phyloP scores from a whole-genome alignment of 2,329 filamentous ascomycete genomes.

The Sporothrix schenckii region DNA sequence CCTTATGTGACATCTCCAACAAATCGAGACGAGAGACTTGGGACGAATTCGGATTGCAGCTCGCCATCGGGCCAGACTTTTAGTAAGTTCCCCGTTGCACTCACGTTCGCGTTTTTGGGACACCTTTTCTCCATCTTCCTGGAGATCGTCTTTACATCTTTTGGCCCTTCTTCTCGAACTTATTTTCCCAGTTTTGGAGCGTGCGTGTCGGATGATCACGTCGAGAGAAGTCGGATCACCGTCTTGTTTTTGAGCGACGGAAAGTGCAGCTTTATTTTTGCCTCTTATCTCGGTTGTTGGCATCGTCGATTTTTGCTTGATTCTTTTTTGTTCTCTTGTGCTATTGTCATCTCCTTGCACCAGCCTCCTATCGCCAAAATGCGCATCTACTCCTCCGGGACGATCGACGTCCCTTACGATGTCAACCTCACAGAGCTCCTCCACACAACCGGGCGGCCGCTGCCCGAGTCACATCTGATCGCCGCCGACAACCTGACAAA shows the following conservation, averaged over 20 bases:
- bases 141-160: background rate
- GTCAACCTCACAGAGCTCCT: slow-evolving; percentile 51
- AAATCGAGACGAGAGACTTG: background rate
- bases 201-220: background rate
- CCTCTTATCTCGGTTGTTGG: background rate
- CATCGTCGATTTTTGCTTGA: background rate
- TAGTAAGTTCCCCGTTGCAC: background rate
- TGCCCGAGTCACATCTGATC: slow-evolving; percentile 50
- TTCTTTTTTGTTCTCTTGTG: background rate
- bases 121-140: background rate
- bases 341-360: background rate
- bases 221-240: background rate
- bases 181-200: background rate
- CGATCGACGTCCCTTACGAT: slow-evolving; percentile 45
- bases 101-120: background rate
- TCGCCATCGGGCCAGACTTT: slow-evolving; percentile 24
- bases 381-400: slow-evolving; percentile 43
- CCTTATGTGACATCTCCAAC: slow-evolving; percentile 6
- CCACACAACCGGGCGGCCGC: slow-evolving; percentile 43
- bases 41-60: slow-evolving; percentile 25
- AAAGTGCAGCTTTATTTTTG: background rate
- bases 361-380: slow-evolving; percentile 35
- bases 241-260: slow-evolving; percentile 16
- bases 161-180: background rate
- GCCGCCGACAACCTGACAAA: slow-evolving; percentile 50